Evolutionary conservation across 148 eudicot species (phyloP), one percentile per base, ranked within the genome.

Genomic region (Pouteria glomerata): DNA sequence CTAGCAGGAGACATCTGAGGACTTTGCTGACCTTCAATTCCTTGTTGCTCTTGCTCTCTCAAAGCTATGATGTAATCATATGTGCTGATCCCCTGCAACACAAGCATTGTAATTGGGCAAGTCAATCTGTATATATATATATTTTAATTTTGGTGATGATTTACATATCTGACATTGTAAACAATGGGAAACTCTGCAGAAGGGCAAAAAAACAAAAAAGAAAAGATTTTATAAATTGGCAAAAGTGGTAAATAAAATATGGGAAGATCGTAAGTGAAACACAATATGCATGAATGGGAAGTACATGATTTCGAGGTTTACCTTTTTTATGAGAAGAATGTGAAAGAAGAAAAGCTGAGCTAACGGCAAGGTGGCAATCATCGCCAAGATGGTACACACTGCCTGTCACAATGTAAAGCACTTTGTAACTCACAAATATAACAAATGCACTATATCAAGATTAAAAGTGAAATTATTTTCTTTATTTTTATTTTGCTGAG

Each of bases 291-390:
- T 23, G 6, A 35, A 26, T 62, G 15, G 29, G 23, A 39, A 18
- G 30, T 21, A 18, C 53, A 37, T 41, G 15, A 26, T 31, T n/a
- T 63, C 50, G 19, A 70, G 29, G 27, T 79, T n/a, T 35, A 90
- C 99, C 95, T 96, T 96, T 82, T 92, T 96, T 58, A 92, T 87
- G 29, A 96, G 94, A 72, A 96, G 97, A 74, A 96, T 87, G 82
- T 96, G 99, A 82, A 96, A 96, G 88, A 92, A 92, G 89, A 96
- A 96, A 69, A 96, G 99, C 77, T 96, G 99, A 67, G 82, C 94
- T 53, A 96, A 77, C 5, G 97, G 99, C 76, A 96, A 84, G 60
- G 92, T 96, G 7, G 97, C 99, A 70, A 90, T 78, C 99, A 92
- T 96, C 35, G 99, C 97, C 86, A 96, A 80, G 63, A 90, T 65